phyloP scores from a whole-genome alignment of 352 stramenopile genomes.

The Phytopythium sindhum region DNA sequence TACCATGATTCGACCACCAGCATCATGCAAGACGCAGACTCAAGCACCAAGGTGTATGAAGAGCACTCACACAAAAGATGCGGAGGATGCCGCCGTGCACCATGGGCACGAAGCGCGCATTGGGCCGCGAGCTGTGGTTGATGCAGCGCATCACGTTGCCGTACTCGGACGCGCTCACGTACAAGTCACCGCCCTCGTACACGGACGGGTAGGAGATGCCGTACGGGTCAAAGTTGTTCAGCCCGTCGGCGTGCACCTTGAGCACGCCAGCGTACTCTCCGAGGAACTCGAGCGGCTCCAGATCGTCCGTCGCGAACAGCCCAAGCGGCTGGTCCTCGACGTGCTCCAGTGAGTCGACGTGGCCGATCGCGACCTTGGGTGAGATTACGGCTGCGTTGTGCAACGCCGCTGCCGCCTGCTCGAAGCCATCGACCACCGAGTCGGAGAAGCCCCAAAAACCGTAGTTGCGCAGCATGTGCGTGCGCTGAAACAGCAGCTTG shows the following conservation, averaged over 20 bases:
- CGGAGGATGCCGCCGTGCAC: constrained; percentile 60
- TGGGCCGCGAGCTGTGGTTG: constrained; percentile 64
- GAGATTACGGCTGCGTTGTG: constrained; percentile 34
- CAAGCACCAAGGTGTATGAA: background rate
- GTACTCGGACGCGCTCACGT: constrained; percentile 66
- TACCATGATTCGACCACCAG: too few relatives aligned
- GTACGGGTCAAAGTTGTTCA: constrained; percentile 55
- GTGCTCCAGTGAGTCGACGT: constrained; percentile 42
- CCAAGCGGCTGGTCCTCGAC: constrained; percentile 52
- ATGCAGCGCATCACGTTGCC: constrained; percentile 78
- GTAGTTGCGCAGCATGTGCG: constrained; percentile 70
- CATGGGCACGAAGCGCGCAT: constrained; percentile 65
- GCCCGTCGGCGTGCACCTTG: constrained; percentile 38
- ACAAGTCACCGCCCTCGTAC: constrained; percentile 61
- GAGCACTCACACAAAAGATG: constrained; percentile 69
- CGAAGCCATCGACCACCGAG: constrained; percentile 43
- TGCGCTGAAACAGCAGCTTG: constrained; percentile 69
- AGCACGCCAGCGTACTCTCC: constrained; percentile 71
- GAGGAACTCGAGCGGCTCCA: constrained; percentile 41
- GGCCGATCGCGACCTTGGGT: constrained; percentile 43
- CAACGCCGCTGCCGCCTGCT: constrained; percentile 25
- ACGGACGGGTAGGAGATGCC: constrained; percentile 68
- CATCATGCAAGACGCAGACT: background rate
- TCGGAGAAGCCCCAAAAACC: constrained; percentile 73
- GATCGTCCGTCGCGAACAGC: constrained; percentile 55